These are phyloP conservation scores for Colletotrichum phormii DNA, from an alignment of 2,329 filamentous ascomycete species.

Conservation along the genomic window DNA sequence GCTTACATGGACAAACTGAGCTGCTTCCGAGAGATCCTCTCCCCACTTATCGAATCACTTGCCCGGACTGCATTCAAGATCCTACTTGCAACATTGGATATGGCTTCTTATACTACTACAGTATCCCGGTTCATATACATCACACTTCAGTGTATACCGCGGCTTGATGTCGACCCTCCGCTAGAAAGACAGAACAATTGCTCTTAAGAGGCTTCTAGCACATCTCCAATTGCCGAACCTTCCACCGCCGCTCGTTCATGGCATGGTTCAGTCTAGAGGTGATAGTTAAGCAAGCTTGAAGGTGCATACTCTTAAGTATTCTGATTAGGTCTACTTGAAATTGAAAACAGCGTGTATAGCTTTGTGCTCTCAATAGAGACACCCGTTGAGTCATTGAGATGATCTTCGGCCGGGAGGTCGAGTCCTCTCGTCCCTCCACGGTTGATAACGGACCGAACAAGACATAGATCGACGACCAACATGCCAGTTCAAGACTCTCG, in stretches of 20 bases:
- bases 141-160: neutral
- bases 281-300: neutral
- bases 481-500: neutral
- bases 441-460: neutral
- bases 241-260: neutral
- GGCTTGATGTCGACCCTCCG: too few species aligned
- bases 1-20: neutral
- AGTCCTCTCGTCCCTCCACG: neutral
- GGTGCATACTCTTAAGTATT: neutral
- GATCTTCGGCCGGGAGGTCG: too few species aligned
- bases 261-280: neutral
- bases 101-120: neutral
- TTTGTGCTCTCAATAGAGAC: too few species aligned
- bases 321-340: too few species aligned
- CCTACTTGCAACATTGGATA: neutral
- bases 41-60: neutral
- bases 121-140: too few species aligned
- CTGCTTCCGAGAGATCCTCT: too few species aligned
- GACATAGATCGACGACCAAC: neutral
- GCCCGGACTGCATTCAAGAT: neutral
- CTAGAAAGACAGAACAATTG: neutral
- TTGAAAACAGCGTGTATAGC: too few species aligned
- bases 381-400: too few species aligned
- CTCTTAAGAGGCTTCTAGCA: neutral
- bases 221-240: neutral